Percentiles rank a stretch among this genome's conserved stretches.
phyloP scores from a whole-genome alignment of 345 rosid genomes.

The Linum tenue region DNA sequence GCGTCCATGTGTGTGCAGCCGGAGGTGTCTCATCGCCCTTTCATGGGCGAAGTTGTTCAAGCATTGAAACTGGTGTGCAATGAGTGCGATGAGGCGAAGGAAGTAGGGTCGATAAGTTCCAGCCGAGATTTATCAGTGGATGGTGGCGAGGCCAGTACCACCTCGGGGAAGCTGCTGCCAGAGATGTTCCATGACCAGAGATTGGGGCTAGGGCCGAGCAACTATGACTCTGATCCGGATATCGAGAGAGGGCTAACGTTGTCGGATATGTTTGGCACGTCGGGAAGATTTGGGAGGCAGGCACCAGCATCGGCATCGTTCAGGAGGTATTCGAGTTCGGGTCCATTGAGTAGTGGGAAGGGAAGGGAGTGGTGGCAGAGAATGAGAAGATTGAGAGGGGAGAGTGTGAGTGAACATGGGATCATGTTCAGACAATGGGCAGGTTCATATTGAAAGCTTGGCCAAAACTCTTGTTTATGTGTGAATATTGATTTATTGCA shows the following conservation, averaged over 20 bases:
- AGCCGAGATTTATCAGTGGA: conserved; percentile 40
- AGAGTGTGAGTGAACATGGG: conserved; percentile 64
- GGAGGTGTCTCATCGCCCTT: conserved; percentile 91
- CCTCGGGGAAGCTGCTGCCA: conserved; percentile 30
- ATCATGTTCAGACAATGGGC: conserved; percentile 35
- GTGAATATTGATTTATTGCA: conserved; percentile 6
- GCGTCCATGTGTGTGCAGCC: conserved; percentile 98
- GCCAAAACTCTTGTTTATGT: conserved; percentile 1
- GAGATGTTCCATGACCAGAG: conserved; percentile 29
- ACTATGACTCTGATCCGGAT: conserved; percentile 50
- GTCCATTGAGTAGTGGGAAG: conserved; percentile 46
- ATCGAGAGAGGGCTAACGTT: conserved; percentile 50
- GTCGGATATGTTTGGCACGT: conserved; percentile 40
- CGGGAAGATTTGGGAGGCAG: conserved; percentile 32
- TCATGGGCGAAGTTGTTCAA: conserved; percentile 98
- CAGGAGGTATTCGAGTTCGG: conserved; percentile 61
- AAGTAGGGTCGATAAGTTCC: conserved; percentile 43
- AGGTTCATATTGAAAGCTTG: conserved; percentile 41
- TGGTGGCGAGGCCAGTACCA: conserved; percentile 28
- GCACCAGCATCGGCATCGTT: conserved; percentile 34
- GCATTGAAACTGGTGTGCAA: conserved; percentile 82
- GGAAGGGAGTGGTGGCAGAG: conserved; percentile 57
- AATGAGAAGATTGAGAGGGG: conserved; percentile 46
- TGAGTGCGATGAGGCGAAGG: conserved; percentile 78
- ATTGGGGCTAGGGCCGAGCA: conserved; percentile 12